phyloP scores from a whole-genome alignment of 1,139 yeast genomes.

The Meyerozyma smithsonii region DNA sequence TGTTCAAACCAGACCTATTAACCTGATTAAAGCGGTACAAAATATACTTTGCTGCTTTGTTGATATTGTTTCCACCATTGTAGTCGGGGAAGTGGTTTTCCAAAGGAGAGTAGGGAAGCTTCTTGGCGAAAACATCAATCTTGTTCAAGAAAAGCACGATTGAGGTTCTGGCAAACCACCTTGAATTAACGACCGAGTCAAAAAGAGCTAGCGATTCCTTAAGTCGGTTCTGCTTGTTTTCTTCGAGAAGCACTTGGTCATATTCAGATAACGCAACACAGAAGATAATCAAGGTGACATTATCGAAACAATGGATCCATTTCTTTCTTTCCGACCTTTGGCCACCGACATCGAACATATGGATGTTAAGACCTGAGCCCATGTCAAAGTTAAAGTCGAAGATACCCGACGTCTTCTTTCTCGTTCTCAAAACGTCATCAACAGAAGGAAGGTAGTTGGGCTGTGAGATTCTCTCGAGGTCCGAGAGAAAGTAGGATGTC shows the following conservation, averaged over 20 bases:
- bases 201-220: conserved; percentile 83
- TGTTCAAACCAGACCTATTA: conserved; percentile 74
- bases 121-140: conserved; percentile 85
- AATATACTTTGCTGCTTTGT: conserved; percentile 91
- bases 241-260: conserved; percentile 82
- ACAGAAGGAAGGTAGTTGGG: conserved; percentile 66
- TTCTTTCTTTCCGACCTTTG: conserved; percentile 90
- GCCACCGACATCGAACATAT: conserved; percentile 91
- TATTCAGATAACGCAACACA: conserved; percentile 90
- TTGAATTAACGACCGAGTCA: conserved; percentile 88
- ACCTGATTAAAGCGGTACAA: conserved; percentile 87
- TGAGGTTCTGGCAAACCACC: conserved; percentile 88
- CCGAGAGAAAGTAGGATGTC: conserved; percentile 72
- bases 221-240: conserved; percentile 70
- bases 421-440: conserved; percentile 76
- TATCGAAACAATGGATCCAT: conserved; percentile 95
- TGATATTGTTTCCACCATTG: conserved; percentile 81
- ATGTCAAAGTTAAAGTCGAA: conserved; percentile 76
- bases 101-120: conserved; percentile 74
- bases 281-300: conserved; percentile 82
- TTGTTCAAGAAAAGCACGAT: conserved; percentile 83
- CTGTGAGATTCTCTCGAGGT: conserved; percentile 57
- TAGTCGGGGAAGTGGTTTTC: conserved; percentile 86
- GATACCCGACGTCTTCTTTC: conserved; percentile 91
- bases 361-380: conserved; percentile 68